Conservation (phyloP, 129 eudicot species). For the Centrapalus pauciflorus region DNA sequence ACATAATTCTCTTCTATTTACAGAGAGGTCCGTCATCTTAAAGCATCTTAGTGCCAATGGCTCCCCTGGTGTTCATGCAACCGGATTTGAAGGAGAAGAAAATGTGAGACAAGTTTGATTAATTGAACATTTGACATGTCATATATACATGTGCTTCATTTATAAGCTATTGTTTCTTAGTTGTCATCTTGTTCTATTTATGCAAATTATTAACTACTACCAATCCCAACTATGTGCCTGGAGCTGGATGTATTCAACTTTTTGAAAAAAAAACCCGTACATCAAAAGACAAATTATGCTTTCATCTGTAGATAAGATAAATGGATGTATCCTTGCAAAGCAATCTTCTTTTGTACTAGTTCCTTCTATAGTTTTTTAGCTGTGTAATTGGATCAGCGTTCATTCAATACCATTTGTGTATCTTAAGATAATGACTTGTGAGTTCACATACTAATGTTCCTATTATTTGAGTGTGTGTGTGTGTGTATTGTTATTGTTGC, state of each 20-base stretch:
- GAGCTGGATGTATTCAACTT: neutral
- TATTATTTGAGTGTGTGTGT: neutral
- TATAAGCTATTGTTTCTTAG: neutral
- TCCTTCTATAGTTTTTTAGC: neutral
- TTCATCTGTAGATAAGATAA: neutral
- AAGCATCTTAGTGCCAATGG: constrained; percentile 46
- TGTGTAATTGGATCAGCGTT: neutral
- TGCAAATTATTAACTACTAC: neutral
- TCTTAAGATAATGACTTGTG: neutral
- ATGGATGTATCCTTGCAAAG: neutral
- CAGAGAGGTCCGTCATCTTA: constrained; percentile 49
- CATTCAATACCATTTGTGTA: neutral
- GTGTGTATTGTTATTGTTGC: neutral
- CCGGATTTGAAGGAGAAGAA: constrained; percentile 42
- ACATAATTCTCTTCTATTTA: neutral
- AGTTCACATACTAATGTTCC: neutral
- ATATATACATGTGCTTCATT: neutral
- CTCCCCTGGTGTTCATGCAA: constrained; percentile 29
- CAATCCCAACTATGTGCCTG: neutral
- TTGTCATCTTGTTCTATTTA: neutral
- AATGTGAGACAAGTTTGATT: constrained; percentile 35
- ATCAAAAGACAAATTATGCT: neutral
- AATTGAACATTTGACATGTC: neutral
- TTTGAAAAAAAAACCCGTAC: neutral
- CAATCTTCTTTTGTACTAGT: neutral